phyloP scores from a whole-genome alignment of 345 rosid genomes.

The Passiflora organensis region DNA sequence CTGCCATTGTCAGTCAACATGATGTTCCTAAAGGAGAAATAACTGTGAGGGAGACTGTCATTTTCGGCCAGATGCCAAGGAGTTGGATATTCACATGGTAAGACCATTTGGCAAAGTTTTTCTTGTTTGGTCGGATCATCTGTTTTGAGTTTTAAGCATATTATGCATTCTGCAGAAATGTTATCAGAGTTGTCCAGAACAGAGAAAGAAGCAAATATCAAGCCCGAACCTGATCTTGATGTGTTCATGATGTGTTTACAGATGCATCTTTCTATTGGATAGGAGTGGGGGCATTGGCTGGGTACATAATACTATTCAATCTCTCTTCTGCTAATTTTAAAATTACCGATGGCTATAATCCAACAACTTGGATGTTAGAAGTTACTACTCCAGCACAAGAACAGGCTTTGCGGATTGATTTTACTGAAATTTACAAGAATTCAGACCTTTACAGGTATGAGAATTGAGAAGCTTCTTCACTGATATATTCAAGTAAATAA shows the following conservation, averaged over 20 bases:
- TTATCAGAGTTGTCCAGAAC: conserved; percentile 66
- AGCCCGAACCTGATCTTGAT: conserved; percentile 79
- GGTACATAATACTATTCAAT: conserved; percentile 42
- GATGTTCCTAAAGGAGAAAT: conserved; percentile 54
- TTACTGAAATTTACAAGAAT: conserved; percentile 46
- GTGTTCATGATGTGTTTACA: conserved; percentile 62
- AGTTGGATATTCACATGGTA: conserved; percentile 62
- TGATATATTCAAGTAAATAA: too few species aligned
- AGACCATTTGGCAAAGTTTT: conserved; percentile 4
- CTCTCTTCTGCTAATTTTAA: conserved; percentile 29
- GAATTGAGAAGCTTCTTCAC: too few species aligned
- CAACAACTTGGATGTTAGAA: conserved; percentile 91
- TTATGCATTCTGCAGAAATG: too few species aligned
- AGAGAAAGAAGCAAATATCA: conserved; percentile 70
- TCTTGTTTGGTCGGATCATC: background rate
- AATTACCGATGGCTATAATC: conserved; percentile 70
- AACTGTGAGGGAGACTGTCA: conserved; percentile 79
- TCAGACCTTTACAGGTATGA: conserved; percentile 56
- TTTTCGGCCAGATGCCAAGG: conserved; percentile 74
- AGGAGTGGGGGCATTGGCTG: conserved; percentile 42
- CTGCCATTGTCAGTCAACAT: conserved; percentile 63
- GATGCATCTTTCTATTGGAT: conserved; percentile 69
- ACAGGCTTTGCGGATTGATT: conserved; percentile 51
- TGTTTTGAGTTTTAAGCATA: too few species aligned
- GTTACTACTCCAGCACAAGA: conserved; percentile 57